A percentile compares a stretch with the other conserved stretches of the same genome.
Evolutionary conservation across 176 grass and related monocot genomes (phyloP).

Genomic region (Olyra latifolia): DNA sequence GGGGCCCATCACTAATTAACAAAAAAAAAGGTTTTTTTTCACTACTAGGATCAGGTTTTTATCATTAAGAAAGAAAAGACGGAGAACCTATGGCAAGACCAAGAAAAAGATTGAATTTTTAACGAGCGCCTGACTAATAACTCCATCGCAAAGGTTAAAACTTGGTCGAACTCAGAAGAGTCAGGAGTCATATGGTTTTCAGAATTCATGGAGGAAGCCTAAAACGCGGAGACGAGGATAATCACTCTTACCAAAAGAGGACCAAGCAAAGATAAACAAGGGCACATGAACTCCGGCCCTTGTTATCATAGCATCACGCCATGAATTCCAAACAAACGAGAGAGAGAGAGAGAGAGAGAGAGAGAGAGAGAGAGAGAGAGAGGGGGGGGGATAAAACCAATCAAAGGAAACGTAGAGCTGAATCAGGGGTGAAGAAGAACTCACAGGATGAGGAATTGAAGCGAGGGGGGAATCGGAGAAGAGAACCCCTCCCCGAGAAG

Average conservation of each 20-base stretch:
- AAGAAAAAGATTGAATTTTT: background rate
- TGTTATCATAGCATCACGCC: background rate
- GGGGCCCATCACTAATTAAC: background rate
- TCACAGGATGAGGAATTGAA: background rate
- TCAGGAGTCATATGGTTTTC: background rate
- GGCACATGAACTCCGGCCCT: background rate
- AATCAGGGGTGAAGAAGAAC: background rate
- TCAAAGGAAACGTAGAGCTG: background rate
- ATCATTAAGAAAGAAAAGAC: background rate
- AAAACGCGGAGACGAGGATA: background rate
- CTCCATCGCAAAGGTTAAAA: background rate
- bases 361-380: background rate
- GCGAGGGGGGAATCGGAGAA: background rate
- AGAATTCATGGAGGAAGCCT: background rate
- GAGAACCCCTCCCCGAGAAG: background rate
- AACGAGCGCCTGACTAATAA: background rate
- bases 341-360: no score
- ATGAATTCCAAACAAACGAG: background rate
- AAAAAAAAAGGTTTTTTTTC: background rate
- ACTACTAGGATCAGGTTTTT: no score
- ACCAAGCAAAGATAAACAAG: no score
- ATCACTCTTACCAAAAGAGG: background rate
- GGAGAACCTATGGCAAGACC: background rate
- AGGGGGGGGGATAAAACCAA: no score
- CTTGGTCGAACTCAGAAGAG: background rate